Conservation (phyloP, 1,139 yeast species). For the Dujonia santamariae region DNA sequence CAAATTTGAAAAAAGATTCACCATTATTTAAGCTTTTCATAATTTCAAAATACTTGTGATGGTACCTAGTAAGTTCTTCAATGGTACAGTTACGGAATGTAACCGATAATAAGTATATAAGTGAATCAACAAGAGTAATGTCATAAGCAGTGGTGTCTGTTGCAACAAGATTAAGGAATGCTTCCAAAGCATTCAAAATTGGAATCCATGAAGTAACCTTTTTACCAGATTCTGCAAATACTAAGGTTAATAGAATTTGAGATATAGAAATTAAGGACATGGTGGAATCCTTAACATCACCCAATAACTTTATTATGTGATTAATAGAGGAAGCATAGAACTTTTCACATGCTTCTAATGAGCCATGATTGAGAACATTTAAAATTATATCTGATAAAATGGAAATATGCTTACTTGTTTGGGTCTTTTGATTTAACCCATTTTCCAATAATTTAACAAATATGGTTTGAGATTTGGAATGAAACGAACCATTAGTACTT, state of each 20-base stretch:
- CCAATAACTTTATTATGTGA: constrained; percentile 15
- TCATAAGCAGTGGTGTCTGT: constrained; percentile 3
- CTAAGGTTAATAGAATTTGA: constrained; percentile 39
- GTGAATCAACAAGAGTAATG: constrained; percentile 22
- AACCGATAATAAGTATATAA: constrained; percentile 43
- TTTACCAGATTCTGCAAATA: constrained; percentile 68
- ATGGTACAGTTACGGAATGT: constrained; percentile 60
- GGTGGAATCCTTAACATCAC: constrained; percentile 8
- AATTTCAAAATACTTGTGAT: constrained; percentile 39
- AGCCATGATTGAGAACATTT: constrained; percentile 61
- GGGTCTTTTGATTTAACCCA: constrained; percentile 21
- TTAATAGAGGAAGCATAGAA: constrained; percentile 38
- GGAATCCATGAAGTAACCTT: constrained; percentile 49
- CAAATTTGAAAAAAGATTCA: constrained; percentile 44
- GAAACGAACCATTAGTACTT: constrained; percentile 69
- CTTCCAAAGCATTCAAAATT: constrained; percentile 12
- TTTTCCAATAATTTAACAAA: constrained; percentile 42
- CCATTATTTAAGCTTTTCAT: constrained; percentile 29
- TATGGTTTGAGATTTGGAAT: constrained; percentile 62
- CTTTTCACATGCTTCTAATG: constrained; percentile 48
- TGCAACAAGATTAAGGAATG: constrained; percentile 9
- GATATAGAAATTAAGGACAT: constrained; percentile 18
- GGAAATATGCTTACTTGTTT: constrained; percentile 28
- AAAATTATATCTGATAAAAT: constrained; percentile 59
- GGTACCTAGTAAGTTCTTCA: constrained; percentile 46